These are phyloP conservation scores for Limnomonas spitsbergensis DNA, from an alignment of 139 green algal genomes.

Conservation along the genomic window DNA sequence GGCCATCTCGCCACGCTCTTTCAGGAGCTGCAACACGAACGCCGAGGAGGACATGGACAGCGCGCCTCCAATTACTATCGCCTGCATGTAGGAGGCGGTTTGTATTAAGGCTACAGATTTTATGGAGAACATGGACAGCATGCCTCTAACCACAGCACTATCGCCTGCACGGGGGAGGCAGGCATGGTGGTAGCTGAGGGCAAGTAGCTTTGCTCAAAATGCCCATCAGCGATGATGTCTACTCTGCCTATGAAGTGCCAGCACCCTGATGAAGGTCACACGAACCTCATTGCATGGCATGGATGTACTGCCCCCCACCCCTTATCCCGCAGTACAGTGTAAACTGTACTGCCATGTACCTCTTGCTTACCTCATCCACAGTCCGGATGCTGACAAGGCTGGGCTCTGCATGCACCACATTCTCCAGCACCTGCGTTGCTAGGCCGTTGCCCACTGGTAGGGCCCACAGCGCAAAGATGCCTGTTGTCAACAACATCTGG, in stretches of 20 bases:
- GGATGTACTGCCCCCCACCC: too few relatives aligned
- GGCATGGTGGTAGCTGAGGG: too few relatives aligned
- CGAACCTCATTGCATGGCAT: neutral
- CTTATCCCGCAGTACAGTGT: too few relatives aligned
- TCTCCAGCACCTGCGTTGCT: conserved; percentile 80
- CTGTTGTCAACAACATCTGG: too few relatives aligned
- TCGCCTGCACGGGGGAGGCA: too few relatives aligned
- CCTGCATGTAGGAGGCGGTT: conserved; percentile 42
- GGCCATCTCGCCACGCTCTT: conserved; percentile 78
- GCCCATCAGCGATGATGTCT: too few relatives aligned
- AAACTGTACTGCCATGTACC: neutral
- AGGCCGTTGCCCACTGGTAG: conserved; percentile 71
- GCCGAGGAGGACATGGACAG: conserved; percentile 85
- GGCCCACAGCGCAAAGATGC: too few relatives aligned
- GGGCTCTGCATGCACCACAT: conserved; percentile 39
- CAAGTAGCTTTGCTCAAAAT: too few relatives aligned
- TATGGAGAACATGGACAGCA: neutral
- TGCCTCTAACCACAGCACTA: too few relatives aligned
- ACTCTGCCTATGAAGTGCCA: too few relatives aligned
- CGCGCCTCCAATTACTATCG: conserved; percentile 84
- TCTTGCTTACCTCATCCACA: conserved; percentile 50
- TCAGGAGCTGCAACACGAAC: conserved; percentile 93
- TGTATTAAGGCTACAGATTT: neutral
- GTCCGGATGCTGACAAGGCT: conserved; percentile 56
- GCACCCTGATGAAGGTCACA: neutral